phyloP scores from a whole-genome alignment of 306 rosid species.

The Fagus crenata region DNA sequence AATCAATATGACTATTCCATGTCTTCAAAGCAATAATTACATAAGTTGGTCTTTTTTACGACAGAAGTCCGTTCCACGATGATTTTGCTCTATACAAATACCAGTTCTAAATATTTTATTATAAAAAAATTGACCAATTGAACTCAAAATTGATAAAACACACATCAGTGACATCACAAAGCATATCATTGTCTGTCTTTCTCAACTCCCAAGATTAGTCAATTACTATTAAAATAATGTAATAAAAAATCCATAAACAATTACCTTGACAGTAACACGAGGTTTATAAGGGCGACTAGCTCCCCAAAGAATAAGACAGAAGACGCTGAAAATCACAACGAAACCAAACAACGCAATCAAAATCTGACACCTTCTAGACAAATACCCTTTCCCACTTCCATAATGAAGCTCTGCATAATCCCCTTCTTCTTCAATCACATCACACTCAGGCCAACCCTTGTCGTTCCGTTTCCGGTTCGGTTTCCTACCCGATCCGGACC shows the following conservation, averaged over 20 bases:
- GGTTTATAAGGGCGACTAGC: slow-evolving; percentile 64
- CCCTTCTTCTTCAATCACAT: slow-evolving; percentile 72
- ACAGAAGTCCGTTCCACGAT: too few relatives aligned
- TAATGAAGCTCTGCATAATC: slow-evolving; percentile 40
- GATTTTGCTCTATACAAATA: too few relatives aligned
- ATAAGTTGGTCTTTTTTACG: too few relatives aligned
- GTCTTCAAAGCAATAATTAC: too few relatives aligned
- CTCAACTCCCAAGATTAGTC: too few relatives aligned
- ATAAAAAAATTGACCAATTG: too few relatives aligned
- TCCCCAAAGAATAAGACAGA: slow-evolving; percentile 71
- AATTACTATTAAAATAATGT: not conserved
- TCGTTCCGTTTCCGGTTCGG: slow-evolving; percentile 38
- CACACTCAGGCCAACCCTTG: slow-evolving; percentile 63
- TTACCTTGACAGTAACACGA: slow-evolving; percentile 62
- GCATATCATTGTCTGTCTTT: too few relatives aligned
- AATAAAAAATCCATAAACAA: not conserved
- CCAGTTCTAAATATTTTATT: too few relatives aligned
- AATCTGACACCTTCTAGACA: slow-evolving; percentile 53
- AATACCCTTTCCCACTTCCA: not conserved
- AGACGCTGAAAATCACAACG: slow-evolving; percentile 48
- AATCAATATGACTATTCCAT: too few relatives aligned
- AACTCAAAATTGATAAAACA: too few relatives aligned
- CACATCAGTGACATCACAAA: too few relatives aligned
- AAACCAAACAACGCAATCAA: slow-evolving; percentile 53
- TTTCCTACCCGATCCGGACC: slow-evolving; percentile 40